Base-by-base conservation (phyloP, 2,329 filamentous ascomycete genomes). In the Ophiostoma australiae region DNA sequence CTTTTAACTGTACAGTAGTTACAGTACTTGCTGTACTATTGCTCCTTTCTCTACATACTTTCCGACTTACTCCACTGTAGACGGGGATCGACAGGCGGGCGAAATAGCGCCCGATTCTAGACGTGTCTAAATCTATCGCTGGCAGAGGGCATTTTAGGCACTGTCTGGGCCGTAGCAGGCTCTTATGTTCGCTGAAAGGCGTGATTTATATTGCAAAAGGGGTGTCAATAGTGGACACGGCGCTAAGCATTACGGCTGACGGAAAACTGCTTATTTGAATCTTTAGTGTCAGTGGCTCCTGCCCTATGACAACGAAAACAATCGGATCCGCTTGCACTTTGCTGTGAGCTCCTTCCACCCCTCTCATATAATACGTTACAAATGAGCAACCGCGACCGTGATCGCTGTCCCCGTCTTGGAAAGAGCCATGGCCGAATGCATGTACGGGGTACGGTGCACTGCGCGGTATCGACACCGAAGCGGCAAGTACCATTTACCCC, bases 41-140 rank as follows among this genome's bases (percentile, higher is more conserved):
- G 6, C 44, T n/a, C 17, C 7, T 48, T 48, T 17, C 52, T 27
- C n/a, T 58, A 27, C n/a, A n/a, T n/a, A n/a, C 52, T 58, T 58
- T 11, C 11, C 23, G n/a, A 58, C 52, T 58, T 58, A 58, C 52
- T 58, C 52, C 52, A 58, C 52, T 58, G 23, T 58, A 58, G 27
- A 58, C 52, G 52, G 52, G n/a, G 52, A 58, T 58, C 52, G 52
- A 13, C 52, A 58, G 52, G 52, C 52, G 52, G 52, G 4, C 8
- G 52, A 27, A 58, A 27, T 58, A 58, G 52, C 52, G 52, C n/a
- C 52, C 23, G 52, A 58, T 7, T 58, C 23, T 27, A 23, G 17
- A 48, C 20, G 44, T 48, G 20, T 20, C 17, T 20, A 48, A 58
- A 13, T 58, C n/a, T 27, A 27, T 10, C 23, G 23, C 52, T 58